Evolutionary conservation across 2,329 filamentous ascomycete genomes (phyloP).

Genomic region (Ophiostoma ulmi): DNA sequence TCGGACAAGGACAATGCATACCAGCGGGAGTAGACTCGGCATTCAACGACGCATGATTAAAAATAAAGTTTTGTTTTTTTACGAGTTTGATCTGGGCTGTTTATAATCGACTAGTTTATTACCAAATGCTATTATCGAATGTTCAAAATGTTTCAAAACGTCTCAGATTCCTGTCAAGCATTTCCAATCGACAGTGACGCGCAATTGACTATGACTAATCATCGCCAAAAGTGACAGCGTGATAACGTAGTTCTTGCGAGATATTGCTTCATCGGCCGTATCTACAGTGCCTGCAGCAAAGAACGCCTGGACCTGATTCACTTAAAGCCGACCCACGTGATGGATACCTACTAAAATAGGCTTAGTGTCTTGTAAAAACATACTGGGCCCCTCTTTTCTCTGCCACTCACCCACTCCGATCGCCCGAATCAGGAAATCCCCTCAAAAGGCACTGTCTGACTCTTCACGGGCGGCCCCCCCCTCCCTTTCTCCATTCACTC

Average conservation of each 20-base stretch:
- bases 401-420: constrained; percentile 4
- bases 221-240: no score
- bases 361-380: not conserved
- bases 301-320: not conserved
- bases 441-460: not conserved
- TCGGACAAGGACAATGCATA: not conserved
- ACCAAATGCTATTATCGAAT: not conserved
- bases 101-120: not conserved
- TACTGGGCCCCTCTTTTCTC: not conserved
- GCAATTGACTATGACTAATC: not conserved
- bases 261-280: constrained; percentile 11
- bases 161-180: not conserved
- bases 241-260: not conserved
- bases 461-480: not conserved
- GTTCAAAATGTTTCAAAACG: not conserved
- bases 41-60: constrained; percentile 11
- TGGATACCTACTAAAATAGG: not conserved
- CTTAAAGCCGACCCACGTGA: constrained; percentile 8
- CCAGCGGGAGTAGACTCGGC: constrained; percentile 5
- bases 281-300: not conserved
- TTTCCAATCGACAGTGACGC: not conserved
- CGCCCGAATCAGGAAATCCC: constrained; percentile 8
- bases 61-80: not conserved
- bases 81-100: not conserved
- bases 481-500: constrained; percentile 2